Evolutionary conservation across 257 asterid species (phyloP).

Genomic region (Przewalskia tangutica): DNA sequence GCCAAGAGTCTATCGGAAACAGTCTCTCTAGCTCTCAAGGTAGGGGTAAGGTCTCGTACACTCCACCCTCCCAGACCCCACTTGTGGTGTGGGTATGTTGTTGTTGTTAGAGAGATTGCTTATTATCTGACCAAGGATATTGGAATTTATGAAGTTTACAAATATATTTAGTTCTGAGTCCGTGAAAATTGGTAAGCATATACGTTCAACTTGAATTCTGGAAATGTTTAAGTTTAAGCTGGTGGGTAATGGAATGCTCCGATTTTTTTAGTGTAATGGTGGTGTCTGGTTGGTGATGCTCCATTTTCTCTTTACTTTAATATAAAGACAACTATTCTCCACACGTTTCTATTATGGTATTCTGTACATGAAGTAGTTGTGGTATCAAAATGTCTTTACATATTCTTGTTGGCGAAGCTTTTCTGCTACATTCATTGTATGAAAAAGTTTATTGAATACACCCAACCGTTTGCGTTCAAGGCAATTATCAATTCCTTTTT

Average conservation of each 20-base stretch:
- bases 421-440: background rate
- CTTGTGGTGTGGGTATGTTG: too few species aligned
- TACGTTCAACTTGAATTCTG: background rate
- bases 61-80: too few species aligned
- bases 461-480: background rate
- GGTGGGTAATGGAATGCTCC: background rate
- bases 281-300: conserved; percentile 23
- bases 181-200: background rate
- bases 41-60: too few species aligned
- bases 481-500: background rate
- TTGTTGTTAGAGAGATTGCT: background rate
- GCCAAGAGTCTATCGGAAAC: too few species aligned
- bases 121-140: background rate
- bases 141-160: background rate
- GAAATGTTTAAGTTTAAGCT: background rate
- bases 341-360: background rate
- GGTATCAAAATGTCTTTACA: conserved; percentile 1
- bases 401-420: background rate
- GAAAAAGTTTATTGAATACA: background rate
- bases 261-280: background rate
- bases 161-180: background rate
- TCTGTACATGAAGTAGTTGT: conserved; percentile 11
- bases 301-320: conserved; percentile 18
- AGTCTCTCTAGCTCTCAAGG: too few species aligned
- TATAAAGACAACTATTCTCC: conserved; percentile 17